phyloP scores from a whole-genome alignment of 148 eudicot genomes.

The Diospyros lotus region DNA sequence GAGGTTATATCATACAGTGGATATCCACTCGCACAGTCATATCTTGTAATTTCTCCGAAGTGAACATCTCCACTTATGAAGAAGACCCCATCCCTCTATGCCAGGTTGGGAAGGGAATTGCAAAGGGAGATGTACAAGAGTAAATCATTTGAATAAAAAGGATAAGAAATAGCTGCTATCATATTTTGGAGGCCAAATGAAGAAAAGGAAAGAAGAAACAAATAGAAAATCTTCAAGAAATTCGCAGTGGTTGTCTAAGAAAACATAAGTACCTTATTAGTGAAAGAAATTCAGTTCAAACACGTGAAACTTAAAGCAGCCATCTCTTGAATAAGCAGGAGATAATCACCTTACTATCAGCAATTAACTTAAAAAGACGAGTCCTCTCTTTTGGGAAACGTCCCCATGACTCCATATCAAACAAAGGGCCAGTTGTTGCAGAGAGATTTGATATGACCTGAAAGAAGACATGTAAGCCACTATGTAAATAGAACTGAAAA shows the following conservation, averaged over 20 bases:
- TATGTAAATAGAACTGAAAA: neutral
- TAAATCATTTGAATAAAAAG: neutral
- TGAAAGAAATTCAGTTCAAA: neutral
- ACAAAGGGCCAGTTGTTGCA: constrained; percentile 55
- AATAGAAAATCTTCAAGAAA: neutral
- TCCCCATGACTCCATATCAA: constrained; percentile 59
- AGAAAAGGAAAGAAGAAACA: neutral
- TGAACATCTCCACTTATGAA: constrained; percentile 81
- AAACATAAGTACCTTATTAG: neutral
- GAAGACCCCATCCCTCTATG: constrained; percentile 53
- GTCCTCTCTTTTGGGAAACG: constrained; percentile 63
- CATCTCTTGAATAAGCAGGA: constrained; percentile 3
- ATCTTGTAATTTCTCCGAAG: constrained; percentile 59
- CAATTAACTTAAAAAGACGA: constrained; percentile 53
- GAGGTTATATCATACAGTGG: constrained; percentile 69
- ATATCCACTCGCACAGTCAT: constrained; percentile 59
- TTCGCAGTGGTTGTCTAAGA: neutral
- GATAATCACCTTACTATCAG: constrained; percentile 53
- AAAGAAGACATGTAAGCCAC: constrained; percentile 17
- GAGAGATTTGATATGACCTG: constrained; percentile 69
- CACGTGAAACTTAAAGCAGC: neutral
- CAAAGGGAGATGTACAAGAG: neutral
- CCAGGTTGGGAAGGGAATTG: neutral
- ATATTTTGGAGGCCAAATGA: neutral
- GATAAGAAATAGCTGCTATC: neutral